phyloP scores from a whole-genome alignment of 2,329 filamentous ascomycete species.

The Tolypocladium cylindrosporum region DNA sequence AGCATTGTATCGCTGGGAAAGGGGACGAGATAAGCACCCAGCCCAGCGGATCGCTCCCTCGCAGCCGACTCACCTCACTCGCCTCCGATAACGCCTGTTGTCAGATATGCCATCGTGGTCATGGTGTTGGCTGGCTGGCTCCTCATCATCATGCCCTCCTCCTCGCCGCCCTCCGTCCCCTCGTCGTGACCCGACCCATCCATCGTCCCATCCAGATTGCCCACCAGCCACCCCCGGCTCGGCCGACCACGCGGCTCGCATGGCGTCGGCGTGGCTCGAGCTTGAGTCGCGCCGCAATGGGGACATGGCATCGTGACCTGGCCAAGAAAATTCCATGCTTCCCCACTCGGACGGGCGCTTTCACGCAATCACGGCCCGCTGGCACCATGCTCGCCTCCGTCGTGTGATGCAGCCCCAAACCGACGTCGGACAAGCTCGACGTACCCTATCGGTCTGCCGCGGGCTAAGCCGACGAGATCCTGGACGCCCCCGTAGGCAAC shows the following conservation, averaged over 20 bases:
- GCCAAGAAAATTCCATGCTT: not conserved
- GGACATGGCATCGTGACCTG: conserved; percentile 1
- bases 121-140: not conserved
- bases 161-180: not conserved
- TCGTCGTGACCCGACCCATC: not conserved
- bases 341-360: not conserved
- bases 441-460: conserved; percentile 66
- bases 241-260: not conserved
- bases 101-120: not conserved
- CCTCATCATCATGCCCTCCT: not conserved
- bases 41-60: not conserved
- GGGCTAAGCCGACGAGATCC: conserved; percentile 59
- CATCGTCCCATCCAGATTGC: not conserved
- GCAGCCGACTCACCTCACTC: not conserved
- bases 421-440: conserved; percentile 53
- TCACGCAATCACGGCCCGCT: conserved; percentile 6
- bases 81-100: not conserved
- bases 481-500: conserved; percentile 72
- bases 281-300: not conserved
- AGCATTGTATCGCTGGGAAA: not conserved
- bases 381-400: conserved; percentile 5
- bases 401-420: conserved; percentile 12
- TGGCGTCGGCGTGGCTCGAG: conserved; percentile 4
- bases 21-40: not conserved
- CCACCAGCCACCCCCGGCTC: not conserved